Evolutionary conservation across 345 rosid genomes (phyloP), one percentile per base, ranked within the genome.

Genomic region (Eutrema yunnanense): DNA sequence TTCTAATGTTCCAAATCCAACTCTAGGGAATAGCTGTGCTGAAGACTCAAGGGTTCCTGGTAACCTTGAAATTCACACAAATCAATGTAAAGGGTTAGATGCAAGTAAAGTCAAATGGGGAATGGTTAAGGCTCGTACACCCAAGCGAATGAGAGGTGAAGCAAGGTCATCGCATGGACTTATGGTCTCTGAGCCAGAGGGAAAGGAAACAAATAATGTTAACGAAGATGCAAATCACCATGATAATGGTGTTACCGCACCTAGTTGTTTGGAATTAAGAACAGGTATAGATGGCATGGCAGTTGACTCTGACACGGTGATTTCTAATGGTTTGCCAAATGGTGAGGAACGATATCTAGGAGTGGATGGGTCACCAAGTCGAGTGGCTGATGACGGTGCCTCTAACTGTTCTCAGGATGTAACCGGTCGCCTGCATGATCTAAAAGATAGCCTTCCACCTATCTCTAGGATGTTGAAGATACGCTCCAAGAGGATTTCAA

Each of bases 41-140:
- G 63, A 62, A 65, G 76, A 74, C 67, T 64, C 80, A 6, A 62
- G 26, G 43, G 68, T 76, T 74, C 58, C 67, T 8, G 82, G 70
- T 48, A 65, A 66, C 67, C 73, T 58, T 75, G 87, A 79, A 76
- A 71, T 52, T 70, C 44, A 70, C 72, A 44, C 78, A 40, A 77
- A 82, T 73, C 77, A 82, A 64, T 72, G 73, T 11, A 76, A 79
- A 60, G 85, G 84, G 60, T 79, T 65, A 76, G 82, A 62, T 66
- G 80, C 78, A 78, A 87, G 84, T 62, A 80, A 85, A 67, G 81
- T 92, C 67, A 88, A 74, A 75, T 96, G 99, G 99, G 99, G 96
- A 80, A 88, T 84, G 49, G 90, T 77, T 65, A 96, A 73, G 85
- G 87, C 87, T 46, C 97, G 99, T 52, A 82, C 91, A 46, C 71